Percentiles rank a stretch among this genome's conserved stretches.
phyloP scores from a whole-genome alignment of 2,329 filamentous ascomycete species.

The Monilinia polystroma region DNA sequence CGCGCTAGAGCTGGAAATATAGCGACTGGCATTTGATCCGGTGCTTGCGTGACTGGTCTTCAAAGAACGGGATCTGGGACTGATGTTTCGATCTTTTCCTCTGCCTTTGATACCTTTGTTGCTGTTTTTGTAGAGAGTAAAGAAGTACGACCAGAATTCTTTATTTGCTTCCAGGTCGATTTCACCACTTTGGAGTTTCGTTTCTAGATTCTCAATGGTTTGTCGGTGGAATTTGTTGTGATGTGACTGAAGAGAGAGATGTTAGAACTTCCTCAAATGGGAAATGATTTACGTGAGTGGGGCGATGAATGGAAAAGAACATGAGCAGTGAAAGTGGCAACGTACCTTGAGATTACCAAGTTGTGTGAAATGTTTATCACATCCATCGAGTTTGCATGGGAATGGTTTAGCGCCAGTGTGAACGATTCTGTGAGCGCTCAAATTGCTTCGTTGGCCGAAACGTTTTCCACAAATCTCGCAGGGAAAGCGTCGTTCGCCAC shows the following conservation, averaged over 20 bases:
- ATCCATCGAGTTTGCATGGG: constrained; percentile 66
- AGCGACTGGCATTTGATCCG: constrained; percentile 9
- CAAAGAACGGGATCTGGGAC: constrained; percentile 21
- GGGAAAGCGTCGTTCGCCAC: constrained; percentile 10
- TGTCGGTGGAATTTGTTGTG: constrained; percentile 70
- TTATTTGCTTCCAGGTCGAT: constrained; percentile 66
- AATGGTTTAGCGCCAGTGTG: constrained; percentile 21
- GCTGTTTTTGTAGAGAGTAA: constrained; percentile 89
- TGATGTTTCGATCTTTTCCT: constrained; percentile 76
- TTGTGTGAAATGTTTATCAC: constrained; percentile 81
- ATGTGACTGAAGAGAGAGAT: background rate
- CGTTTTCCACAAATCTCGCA: constrained; percentile 9
- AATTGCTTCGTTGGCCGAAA: constrained; percentile 9
- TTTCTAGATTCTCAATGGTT: constrained; percentile 68
- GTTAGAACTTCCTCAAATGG: background rate
- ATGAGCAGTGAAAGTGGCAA: constrained; percentile 26
- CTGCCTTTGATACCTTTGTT: constrained; percentile 98
- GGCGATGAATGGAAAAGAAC: background rate
- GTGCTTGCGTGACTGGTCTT: background rate
- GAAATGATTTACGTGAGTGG: background rate
- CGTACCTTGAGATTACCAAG: constrained; percentile 82
- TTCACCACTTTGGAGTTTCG: constrained; percentile 61
- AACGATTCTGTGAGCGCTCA: constrained; percentile 26
- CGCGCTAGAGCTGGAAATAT: constrained; percentile 15
- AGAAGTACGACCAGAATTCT: constrained; percentile 82